Evolutionary conservation across 2,329 filamentous ascomycete genomes (phyloP).

Genomic region (Botrytis pseudocinerea): DNA sequence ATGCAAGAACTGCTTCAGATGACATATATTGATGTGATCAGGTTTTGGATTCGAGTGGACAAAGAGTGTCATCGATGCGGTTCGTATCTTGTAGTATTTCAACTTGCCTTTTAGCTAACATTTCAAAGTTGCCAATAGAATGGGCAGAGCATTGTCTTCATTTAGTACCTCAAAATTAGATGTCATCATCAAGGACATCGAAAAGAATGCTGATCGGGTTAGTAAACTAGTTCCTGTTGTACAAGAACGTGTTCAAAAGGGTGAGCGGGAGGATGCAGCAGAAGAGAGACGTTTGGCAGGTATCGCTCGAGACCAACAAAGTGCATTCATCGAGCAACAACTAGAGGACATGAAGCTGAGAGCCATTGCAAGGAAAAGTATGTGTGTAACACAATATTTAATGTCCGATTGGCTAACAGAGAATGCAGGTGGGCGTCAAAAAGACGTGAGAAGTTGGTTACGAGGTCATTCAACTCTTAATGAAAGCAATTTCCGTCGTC

Average conservation of each 20-base stretch:
- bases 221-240: slow-evolving; percentile 16
- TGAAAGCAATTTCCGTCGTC: slow-evolving; percentile 5
- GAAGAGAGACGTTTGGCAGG: slow-evolving; percentile 14
- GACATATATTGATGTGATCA: slow-evolving; percentile 7
- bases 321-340: slow-evolving; percentile 11
- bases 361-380: slow-evolving; percentile 13
- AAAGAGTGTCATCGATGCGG: slow-evolving; percentile 14
- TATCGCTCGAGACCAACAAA: slow-evolving; percentile 12
- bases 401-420: not conserved
- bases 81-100: not conserved
- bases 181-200: slow-evolving; percentile 2
- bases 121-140: slow-evolving; percentile 17
- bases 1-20: slow-evolving; percentile 20
- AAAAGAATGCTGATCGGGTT: slow-evolving; percentile 7
- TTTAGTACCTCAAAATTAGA: slow-evolving; percentile 19
- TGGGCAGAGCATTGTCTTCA: slow-evolving; percentile 13
- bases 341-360: slow-evolving; percentile 11
- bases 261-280: slow-evolving; percentile 12
- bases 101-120: not conserved
- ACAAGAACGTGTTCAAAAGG: slow-evolving; percentile 14
- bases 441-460: slow-evolving; percentile 19
- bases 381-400: not conserved
- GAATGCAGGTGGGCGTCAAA: slow-evolving; percentile 6
- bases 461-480: slow-evolving; percentile 1
- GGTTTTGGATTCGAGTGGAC: slow-evolving; percentile 18